Base-by-base conservation (phyloP, 495 filamentous ascomycete genomes). In the Penicillium manginii region DNA sequence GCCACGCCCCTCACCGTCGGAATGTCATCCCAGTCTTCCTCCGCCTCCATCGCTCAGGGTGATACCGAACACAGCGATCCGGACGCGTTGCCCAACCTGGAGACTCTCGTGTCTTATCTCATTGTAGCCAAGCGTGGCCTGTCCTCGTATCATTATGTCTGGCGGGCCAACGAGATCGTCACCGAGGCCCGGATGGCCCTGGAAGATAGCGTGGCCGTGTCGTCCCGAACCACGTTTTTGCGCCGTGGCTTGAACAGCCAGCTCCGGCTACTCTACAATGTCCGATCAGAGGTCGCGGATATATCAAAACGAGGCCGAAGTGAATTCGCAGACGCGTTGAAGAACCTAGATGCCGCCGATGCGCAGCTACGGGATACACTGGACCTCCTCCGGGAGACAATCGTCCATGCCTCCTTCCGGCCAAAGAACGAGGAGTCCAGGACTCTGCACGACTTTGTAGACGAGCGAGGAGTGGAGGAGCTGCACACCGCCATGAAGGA, bases 121-220 rank as follows among this genome's bases (percentile, higher is more conserved):
- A 83, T 97, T 15, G 88, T 87, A 40, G 90, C 96, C 3, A 98
- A 98, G 75, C 86, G 91, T 23, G 93, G 93, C 8, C 84, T 98
- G 2, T 89, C 90, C n/a, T 92, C 91, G 2, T 91, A 93, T 62
- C 83, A 76, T 47, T 86, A 92, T 61, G 91, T 97, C 40, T 87
- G 87, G 72, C 90, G 91, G 42, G 94, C 93, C 56, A 91, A 96
- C 67, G 88, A 93, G 63, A 87, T 98, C 37, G 90, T 94, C 43
- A 90, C 85, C 37, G 75, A 84, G 9, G 89, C 92, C 23, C 87
- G 92, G 42, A 77, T 81, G 22, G 83, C 90, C 22, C 75, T 97
- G 54, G 91, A 96, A 67, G 87, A 93, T 61, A 89, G 88, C 56
- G 89, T 91, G 32, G 78, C 92, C 9, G 83, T 93, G 12, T 83